Evolutionary conservation across 352 stramenopile species (phyloP), one percentile per base, ranked within the genome.

Genomic region (Phytophthora pluvialis): DNA sequence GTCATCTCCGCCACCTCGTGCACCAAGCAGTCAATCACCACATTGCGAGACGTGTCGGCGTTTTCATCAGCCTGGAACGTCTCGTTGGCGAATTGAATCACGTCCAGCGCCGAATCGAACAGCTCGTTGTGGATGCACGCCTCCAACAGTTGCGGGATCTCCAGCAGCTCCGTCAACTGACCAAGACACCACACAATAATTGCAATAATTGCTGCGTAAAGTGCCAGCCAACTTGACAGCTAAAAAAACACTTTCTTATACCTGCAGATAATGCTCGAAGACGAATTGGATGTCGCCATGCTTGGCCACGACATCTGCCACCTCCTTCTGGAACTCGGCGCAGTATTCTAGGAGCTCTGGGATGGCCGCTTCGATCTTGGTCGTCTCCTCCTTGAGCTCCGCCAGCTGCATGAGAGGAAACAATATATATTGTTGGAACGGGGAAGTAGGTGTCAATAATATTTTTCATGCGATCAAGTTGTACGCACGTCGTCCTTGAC

Each of bases 81-180:
- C 21, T 94, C 81, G 32, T 88, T 82, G 13, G 78, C 78, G 72
- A 99, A 99, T 28, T 95, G 86, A 47, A 98, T 97, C 70, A 99
- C 88, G 49, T 98, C 97, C 18, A 99, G 78, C 4, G 97, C 97
- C 39, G 98, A 96, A 57, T 99, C 97, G 50, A 98, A 98, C 8
- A 99, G 76, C 63, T 98, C 96, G 62, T 98, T 98, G 56, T 97
- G 83, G 39, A 98, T 96, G 61, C 97, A 99, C 4, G 94, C 93
- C 68, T 99, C 97, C 71, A 99, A 91, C 31, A 99, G 77, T 67
- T 98, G 97, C 7, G 97, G 97, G 29, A 99, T 93, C 81, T 99
- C 97, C 50, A 99, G 78, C 18, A 99, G 75, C 72, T 99, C 96
- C n/a, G 98, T 90, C 32, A 99, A 70, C 86, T 98, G 54, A 9